These are phyloP conservation scores for Jatropha curcas DNA, from an alignment of 345 rosid species.

Conservation along the genomic window DNA sequence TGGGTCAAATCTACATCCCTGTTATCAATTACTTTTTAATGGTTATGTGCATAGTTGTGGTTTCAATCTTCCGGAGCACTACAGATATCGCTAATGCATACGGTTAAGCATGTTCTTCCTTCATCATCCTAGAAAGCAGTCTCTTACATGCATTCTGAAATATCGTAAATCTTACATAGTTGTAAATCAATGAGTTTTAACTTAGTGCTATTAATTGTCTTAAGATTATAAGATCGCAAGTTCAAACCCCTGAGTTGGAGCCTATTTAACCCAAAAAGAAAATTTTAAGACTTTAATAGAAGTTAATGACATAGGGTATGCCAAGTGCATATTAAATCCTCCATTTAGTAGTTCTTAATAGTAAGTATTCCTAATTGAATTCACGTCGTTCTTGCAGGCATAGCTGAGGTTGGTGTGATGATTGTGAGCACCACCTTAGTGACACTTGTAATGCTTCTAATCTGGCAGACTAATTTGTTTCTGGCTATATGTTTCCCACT, in stretches of 20 bases:
- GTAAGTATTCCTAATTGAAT: constrained; percentile 7
- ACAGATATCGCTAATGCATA: constrained; percentile 97
- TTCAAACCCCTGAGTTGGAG: no score
- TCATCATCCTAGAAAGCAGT: not conserved
- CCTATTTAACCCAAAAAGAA: no score
- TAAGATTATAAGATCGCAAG: no score
- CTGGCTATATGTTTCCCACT: constrained; percentile 81
- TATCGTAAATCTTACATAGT: not conserved
- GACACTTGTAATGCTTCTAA: constrained; percentile 89
- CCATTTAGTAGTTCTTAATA: not conserved
- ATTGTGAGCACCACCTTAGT: constrained; percentile 80
- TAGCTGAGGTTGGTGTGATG: constrained; percentile 99
- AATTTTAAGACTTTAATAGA: no score
- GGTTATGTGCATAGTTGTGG: constrained; percentile 87
- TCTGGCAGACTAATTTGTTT: constrained; percentile 86
- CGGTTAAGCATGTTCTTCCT: constrained; percentile 45
- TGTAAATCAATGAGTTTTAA: not conserved
- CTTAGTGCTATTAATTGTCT: no score
- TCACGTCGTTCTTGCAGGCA: constrained; percentile 53
- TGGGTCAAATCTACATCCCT: constrained; percentile 96
- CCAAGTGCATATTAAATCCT: not conserved
- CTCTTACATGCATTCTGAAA: constrained; percentile 5
- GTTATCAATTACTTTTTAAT: constrained; percentile 88
- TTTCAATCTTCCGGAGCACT: constrained; percentile 81
- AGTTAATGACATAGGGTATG: not conserved